Percentiles rank a stretch among this genome's conserved stretches.
Evolutionary conservation across 768 basidiomycete genomes (phyloP).

Genomic region (Calocera viscosa): DNA sequence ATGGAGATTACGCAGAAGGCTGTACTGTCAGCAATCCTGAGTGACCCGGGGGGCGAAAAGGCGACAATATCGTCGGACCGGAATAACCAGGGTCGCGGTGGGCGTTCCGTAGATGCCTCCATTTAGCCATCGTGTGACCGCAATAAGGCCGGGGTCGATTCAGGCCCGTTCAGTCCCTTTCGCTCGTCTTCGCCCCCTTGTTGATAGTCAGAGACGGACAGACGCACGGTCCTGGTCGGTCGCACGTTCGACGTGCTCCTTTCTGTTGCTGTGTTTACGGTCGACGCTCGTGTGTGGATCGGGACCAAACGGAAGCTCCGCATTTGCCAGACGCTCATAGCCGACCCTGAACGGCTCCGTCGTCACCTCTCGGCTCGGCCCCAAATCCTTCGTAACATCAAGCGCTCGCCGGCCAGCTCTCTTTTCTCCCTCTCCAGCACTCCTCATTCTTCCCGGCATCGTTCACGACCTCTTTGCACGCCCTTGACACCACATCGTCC

Average conservation of each 20-base stretch:
- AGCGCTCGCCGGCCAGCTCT: too few species aligned
- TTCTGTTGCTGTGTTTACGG: not conserved
- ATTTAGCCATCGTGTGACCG: conserved; percentile 1
- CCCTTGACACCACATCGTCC: too few species aligned
- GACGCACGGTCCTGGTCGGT: not conserved
- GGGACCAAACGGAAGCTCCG: conserved; percentile 1
- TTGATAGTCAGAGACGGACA: not conserved
- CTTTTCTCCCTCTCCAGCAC: too few species aligned
- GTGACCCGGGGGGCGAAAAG: too few species aligned
- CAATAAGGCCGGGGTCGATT: not conserved
- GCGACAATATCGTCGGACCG: not conserved
- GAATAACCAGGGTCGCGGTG: not conserved
- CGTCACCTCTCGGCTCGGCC: not conserved
- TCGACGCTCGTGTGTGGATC: not conserved
- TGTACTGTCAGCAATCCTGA: too few species aligned
- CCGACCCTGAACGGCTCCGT: not conserved
- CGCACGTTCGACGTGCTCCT: not conserved
- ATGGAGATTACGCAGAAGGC: not conserved
- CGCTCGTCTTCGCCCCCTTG: not conserved
- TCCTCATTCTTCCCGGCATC: not conserved
- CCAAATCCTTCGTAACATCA: not conserved
- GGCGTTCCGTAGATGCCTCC: conserved; percentile 3
- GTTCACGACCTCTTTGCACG: too few species aligned
- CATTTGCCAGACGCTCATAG: not conserved
- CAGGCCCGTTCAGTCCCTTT: not conserved